A percentile compares a stretch with the other conserved stretches of the same genome.
Conservation (phyloP, 768 basidiomycete genomes). For the Asterophora lycoperdoides region DNA sequence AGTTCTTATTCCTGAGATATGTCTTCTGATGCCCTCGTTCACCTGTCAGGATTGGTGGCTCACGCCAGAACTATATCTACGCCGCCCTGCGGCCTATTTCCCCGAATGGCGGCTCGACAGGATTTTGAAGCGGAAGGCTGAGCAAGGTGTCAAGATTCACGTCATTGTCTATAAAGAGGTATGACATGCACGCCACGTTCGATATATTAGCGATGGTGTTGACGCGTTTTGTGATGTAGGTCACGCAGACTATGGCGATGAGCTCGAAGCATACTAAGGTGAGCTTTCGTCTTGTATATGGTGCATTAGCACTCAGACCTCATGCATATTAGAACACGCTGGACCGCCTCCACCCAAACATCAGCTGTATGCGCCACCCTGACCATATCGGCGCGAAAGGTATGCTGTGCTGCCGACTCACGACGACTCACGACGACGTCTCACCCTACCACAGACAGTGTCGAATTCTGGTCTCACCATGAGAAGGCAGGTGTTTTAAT, state of each 20-base stretch:
- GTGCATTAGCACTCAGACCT: background rate
- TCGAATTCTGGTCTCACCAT: slow-evolving; percentile 91
- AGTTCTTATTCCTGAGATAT: background rate
- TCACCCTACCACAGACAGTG: slow-evolving; percentile 45
- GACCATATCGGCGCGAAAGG: slow-evolving; percentile 84
- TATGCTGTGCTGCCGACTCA: slow-evolving; percentile 20
- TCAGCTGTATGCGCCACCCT: slow-evolving; percentile 85
- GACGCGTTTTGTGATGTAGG: slow-evolving; percentile 39
- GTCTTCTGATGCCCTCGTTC: slow-evolving; percentile 1
- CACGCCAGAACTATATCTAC: slow-evolving; percentile 89
- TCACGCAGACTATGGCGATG: slow-evolving; percentile 90
- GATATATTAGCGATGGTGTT: slow-evolving; percentile 98
- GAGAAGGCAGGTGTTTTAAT: slow-evolving; percentile 57
- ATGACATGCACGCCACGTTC: slow-evolving; percentile 88
- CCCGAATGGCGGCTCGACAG: slow-evolving; percentile 89
- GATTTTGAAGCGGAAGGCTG: slow-evolving; percentile 81
- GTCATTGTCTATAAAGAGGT: slow-evolving; percentile 95
- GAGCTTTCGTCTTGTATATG: background rate
- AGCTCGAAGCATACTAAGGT: slow-evolving; percentile 81
- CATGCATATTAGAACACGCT: slow-evolving; percentile 50
- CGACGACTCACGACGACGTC: background rate
- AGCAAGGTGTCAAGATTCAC: slow-evolving; percentile 88
- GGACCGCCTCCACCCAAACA: slow-evolving; percentile 82
- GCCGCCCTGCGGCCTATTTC: slow-evolving; percentile 82
- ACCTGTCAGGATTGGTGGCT: slow-evolving; percentile 81